phyloP scores from a whole-genome alignment of 148 eudicot species.

The Fagopyrum homotropicum region DNA sequence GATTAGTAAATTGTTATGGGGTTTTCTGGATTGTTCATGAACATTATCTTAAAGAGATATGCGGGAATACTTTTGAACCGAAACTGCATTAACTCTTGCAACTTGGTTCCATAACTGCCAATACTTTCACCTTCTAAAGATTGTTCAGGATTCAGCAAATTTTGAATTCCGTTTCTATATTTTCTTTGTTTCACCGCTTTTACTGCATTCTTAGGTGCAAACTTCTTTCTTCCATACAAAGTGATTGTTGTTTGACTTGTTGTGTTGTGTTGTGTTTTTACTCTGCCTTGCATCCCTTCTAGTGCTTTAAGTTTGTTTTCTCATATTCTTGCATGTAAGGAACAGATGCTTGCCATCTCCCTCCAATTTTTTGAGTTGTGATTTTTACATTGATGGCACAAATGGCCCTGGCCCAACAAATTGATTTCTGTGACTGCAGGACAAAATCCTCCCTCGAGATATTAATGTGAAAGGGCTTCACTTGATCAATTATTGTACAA shows the following conservation, averaged over 20 bases:
- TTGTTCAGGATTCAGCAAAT: background rate
- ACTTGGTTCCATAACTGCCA: background rate
- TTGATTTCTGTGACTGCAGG: constrained; percentile 1
- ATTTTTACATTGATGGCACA: too few relatives aligned
- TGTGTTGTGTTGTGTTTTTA: too few relatives aligned
- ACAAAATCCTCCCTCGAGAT: background rate
- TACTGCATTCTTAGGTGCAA: background rate
- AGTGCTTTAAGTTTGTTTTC: background rate
- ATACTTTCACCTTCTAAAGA: background rate
- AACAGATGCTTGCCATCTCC: too few relatives aligned
- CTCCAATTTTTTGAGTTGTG: too few relatives aligned
- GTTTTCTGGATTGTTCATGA: constrained; percentile 2
- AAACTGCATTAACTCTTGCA: background rate
- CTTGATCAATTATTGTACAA: constrained; percentile 6
- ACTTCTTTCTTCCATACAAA: background rate
- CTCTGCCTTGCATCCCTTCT: background rate
- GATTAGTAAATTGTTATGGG: background rate
- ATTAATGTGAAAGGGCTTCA: constrained; percentile 5
- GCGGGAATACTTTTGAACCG: background rate
- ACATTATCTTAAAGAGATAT: background rate
- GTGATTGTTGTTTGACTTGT: background rate
- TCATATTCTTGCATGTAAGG: background rate
- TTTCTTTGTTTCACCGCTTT: background rate
- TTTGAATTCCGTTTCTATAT: background rate
- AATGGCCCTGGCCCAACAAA: constrained; percentile 3